Base-by-base conservation (phyloP, 1,284 basidiomycete species). In the Microbotryomycetes sp. region DNA sequence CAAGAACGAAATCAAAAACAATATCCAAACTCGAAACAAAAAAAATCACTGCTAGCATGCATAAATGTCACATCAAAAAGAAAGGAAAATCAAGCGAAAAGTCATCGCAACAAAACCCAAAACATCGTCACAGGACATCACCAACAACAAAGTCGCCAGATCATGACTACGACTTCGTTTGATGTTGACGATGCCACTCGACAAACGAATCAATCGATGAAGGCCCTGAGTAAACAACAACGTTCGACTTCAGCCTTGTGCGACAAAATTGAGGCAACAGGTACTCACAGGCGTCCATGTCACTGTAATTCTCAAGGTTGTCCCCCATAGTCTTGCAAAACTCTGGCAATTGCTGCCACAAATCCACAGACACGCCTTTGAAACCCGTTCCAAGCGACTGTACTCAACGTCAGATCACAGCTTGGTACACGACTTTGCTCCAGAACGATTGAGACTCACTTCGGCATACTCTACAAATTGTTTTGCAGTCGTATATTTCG, bases 181-280 rank as follows among this genome's bases (percentile, higher is more conserved):
- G 19, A 26, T 66, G 51, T 26, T 32, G 52, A 28, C 62, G 52
- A 50, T 64, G 60, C 67, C 67, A 68, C 49, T 59, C 67, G 52
- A 68, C 67, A 31, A 68, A 68, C 14, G 56, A 19, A 47, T 68
- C 67, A 46, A 68, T 62, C 14, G 53, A 56, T 22, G 62, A 60
- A 2, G 67, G 67, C 67, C 67, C 66, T 68, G 57, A 9, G 51
- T 9, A 49, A 22, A 26, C 25, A 19, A 31, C 28, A 22, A 9
- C 50, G 3, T 46, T 52, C 29, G 50, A 52, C 14, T 6, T 3
- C 16, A 30, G 22, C 50, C 5, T 23, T 0, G n/a, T 3, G 5
- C 3, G 30, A 0, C 6, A 52, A 15, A n/a, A 22, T 6, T 6
- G 25, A 49, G 15, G 6, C 6, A 30, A 26, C n/a, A 48, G 15